Percentiles rank a stretch among this genome's conserved stretches.
phyloP scores from a whole-genome alignment of 202 grass and related monocot genomes.

The Tripidium arundinaceum region DNA sequence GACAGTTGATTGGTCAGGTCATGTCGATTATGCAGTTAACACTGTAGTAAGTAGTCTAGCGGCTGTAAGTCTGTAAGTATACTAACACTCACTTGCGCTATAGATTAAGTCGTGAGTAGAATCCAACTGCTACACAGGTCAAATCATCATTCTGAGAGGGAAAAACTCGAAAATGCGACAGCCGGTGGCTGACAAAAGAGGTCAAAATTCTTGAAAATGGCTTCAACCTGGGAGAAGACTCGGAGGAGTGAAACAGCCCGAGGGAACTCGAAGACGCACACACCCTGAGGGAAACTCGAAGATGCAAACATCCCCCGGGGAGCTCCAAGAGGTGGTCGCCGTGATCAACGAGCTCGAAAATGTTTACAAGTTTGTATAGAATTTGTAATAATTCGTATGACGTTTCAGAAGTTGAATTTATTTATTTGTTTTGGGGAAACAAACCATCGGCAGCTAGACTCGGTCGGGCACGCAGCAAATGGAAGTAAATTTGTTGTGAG shows the following conservation, averaged over 20 bases:
- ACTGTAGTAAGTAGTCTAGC: not conserved
- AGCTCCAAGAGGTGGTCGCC: constrained; percentile 9
- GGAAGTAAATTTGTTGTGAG: not conserved
- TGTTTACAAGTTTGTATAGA: not conserved
- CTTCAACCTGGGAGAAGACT: not conserved
- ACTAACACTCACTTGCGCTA: not conserved
- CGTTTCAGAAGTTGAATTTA: not conserved
- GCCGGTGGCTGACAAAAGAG: not conserved
- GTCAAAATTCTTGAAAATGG: not conserved
- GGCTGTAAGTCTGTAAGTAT: not conserved
- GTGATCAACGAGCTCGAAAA: constrained; percentile 21
- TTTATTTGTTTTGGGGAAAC: not conserved
- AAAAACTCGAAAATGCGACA: constrained; percentile 22
- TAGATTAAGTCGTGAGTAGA: not conserved
- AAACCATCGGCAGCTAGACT: not conserved
- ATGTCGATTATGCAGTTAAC: too few relatives aligned
- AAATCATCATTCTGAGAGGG: not conserved
- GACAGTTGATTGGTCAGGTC: not conserved
- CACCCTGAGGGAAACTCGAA: constrained; percentile 25
- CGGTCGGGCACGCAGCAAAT: not conserved
- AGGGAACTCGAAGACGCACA: constrained; percentile 2
- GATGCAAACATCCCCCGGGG: constrained; percentile 10
- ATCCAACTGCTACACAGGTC: not conserved
- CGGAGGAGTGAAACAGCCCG: constrained; percentile 22
- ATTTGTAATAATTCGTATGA: not conserved